A percentile compares a stretch with the other conserved stretches of the same genome.
phyloP scores from a whole-genome alignment of 768 basidiomycete genomes.

The Kwoniella bestiolae region DNA sequence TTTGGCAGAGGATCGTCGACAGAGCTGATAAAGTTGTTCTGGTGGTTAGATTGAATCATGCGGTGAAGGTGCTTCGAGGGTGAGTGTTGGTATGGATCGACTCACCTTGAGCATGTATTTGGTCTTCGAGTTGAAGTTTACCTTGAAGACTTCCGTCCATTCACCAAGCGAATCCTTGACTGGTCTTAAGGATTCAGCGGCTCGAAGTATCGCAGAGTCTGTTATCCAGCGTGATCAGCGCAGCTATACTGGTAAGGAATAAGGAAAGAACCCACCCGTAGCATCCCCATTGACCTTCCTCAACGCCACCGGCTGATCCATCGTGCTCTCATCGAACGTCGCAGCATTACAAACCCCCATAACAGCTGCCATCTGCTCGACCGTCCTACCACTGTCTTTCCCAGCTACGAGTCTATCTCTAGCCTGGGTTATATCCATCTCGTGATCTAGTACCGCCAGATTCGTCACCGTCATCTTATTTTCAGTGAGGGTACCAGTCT shows the following conservation, averaged over 20 bases:
- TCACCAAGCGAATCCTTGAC: constrained; percentile 34
- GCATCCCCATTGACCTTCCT: constrained; percentile 63
- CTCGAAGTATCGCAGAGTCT: constrained; percentile 66
- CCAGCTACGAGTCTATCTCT: constrained; percentile 39
- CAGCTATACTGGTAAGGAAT: background rate
- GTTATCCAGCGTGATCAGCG: too few species aligned
- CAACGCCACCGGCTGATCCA: constrained; percentile 47
- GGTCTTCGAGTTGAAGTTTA: constrained; percentile 61
- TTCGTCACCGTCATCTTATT: constrained; percentile 67
- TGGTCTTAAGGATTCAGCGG: constrained; percentile 53
- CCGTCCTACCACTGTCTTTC: background rate
- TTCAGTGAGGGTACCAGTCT: constrained; percentile 63
- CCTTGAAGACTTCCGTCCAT: constrained; percentile 57
- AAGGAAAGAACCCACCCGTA: constrained; percentile 53
- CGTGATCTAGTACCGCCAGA: constrained; percentile 58
- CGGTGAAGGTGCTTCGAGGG: too few species aligned
- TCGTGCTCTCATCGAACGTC: constrained; percentile 58
- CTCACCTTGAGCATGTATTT: constrained; percentile 64
- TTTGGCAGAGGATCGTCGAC: constrained; percentile 19
- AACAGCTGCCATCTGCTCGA: constrained; percentile 55
- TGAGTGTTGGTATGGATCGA: too few species aligned
- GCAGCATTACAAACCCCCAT: constrained; percentile 65
- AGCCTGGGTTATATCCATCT: constrained; percentile 33
- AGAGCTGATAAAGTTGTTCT: background rate
- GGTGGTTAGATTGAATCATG: too few species aligned